Evolutionary conservation across 164 flowering plant species (phyloP).

Genomic region (Macadamia tetraphylla): DNA sequence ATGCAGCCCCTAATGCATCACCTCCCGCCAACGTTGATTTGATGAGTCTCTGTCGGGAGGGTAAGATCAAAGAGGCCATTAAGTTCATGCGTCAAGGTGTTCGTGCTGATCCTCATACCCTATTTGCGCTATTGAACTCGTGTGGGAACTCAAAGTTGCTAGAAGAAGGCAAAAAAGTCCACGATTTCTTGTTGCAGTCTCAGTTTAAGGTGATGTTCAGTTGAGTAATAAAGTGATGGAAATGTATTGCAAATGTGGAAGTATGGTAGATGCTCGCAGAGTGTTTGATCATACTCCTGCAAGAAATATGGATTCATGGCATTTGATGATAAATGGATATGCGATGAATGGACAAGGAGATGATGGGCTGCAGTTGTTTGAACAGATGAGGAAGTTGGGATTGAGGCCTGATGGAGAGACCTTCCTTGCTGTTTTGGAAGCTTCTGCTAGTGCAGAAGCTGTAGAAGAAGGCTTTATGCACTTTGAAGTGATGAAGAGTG

Average conservation of each 20-base stretch:
- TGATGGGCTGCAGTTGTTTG: conserved; percentile 71
- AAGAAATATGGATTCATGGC: conserved; percentile 63
- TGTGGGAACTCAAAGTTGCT: conserved; percentile 38
- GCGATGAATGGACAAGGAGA: conserved; percentile 63
- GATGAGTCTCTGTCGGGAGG: conserved; percentile 38
- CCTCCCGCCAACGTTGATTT: conserved; percentile 34
- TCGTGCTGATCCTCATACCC: conserved; percentile 40
- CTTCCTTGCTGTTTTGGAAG: conserved; percentile 51
- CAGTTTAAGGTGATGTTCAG: conserved; percentile 43
- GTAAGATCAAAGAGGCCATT: conserved; percentile 65
- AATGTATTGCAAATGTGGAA: conserved; percentile 59
- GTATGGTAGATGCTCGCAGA: conserved; percentile 63
- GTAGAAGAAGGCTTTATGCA: conserved; percentile 71
- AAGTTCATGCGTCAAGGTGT: conserved; percentile 55
- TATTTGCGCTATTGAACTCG: conserved; percentile 34
- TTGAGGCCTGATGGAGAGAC: conserved; percentile 46
- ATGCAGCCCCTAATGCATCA: conserved; percentile 5
- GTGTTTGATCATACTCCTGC: conserved; percentile 73
- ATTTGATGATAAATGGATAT: conserved; percentile 59
- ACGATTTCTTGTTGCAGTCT: conserved; percentile 58
- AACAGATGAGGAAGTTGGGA: conserved; percentile 56
- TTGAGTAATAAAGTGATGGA: conserved; percentile 52
- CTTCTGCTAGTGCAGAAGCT: conserved; percentile 72
- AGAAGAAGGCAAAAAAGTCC: conserved; percentile 64
- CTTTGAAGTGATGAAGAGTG: conserved; percentile 58